Conservation (phyloP, 306 rosid species). For the Castanea sativa region DNA sequence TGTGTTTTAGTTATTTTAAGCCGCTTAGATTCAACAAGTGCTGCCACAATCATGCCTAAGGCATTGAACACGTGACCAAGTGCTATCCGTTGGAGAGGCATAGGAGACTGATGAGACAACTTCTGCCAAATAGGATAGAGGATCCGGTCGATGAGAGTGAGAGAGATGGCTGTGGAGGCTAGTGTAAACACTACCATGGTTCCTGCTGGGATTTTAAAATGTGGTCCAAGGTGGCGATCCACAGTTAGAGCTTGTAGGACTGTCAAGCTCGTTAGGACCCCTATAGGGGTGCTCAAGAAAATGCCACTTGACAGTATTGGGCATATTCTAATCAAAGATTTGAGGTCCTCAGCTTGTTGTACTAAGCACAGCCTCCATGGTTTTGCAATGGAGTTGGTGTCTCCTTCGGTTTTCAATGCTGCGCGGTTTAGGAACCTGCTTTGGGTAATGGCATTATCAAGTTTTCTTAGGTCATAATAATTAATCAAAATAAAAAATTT, state of each 20-base stretch:
- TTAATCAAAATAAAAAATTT: constrained; percentile 8
- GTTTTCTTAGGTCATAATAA: too few species aligned
- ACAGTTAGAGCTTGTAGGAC: constrained; percentile 56
- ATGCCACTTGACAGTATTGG: constrained; percentile 49
- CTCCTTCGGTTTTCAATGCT: constrained; percentile 45
- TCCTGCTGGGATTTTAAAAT: constrained; percentile 49
- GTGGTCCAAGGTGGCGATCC: constrained; percentile 55
- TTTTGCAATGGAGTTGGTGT: constrained; percentile 36
- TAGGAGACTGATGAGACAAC: constrained; percentile 22
- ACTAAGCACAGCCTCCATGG: constrained; percentile 55
- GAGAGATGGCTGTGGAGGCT: constrained; percentile 39
- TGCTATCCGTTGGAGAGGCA: constrained; percentile 52
- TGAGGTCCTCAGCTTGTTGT: constrained; percentile 61
- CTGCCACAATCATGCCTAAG: constrained; percentile 37
- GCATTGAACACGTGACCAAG: constrained; percentile 47
- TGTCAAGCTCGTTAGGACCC: constrained; percentile 37
- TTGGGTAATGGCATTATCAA: neutral
- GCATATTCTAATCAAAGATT: constrained; percentile 35
- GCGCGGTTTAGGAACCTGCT: constrained; percentile 53
- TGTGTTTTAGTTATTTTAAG: constrained; percentile 26
- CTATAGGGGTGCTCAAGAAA: constrained; percentile 48
- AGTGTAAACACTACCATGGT: constrained; percentile 29
- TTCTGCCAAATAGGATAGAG: constrained; percentile 43
- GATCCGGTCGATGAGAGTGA: constrained; percentile 41
- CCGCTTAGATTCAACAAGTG: constrained; percentile 61